Percentiles rank a stretch among this genome's conserved stretches.
These are phyloP conservation scores for Globisporangium polare DNA, from an alignment of 352 stramenopile species.

Conservation along the genomic window DNA sequence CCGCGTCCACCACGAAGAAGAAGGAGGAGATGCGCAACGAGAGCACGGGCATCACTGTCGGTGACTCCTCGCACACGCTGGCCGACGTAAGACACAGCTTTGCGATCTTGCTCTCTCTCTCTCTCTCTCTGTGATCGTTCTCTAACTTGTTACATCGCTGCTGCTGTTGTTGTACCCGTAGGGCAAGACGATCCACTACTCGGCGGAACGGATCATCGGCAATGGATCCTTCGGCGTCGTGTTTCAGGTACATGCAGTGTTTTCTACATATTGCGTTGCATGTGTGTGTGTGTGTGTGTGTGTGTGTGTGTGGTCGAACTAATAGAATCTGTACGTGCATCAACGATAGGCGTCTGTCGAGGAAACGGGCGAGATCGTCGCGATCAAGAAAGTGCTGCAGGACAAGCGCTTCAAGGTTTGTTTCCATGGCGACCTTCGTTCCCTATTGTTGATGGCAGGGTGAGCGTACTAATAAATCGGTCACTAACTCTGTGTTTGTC, in stretches of 20 bases:
- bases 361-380: conserved; percentile 97
- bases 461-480: background rate
- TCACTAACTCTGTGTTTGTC: background rate
- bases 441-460: background rate
- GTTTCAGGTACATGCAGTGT: conserved; percentile 81
- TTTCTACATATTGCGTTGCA: background rate
- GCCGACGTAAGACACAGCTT: conserved; percentile 60
- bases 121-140: background rate
- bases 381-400: conserved; percentile 99
- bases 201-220: conserved; percentile 98
- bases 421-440: background rate
- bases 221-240: conserved; percentile 99
- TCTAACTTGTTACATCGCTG: background rate
- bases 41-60: conserved; percentile 78
- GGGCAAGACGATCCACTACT: conserved; percentile 93
- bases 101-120: background rate
- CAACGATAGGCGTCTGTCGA: conserved; percentile 84
- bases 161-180: conserved; percentile 20
- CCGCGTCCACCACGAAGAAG: conserved; percentile 46
- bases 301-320: too few relatives aligned
- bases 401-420: conserved; percentile 98
- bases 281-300: too few relatives aligned
- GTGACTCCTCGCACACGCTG: conserved; percentile 76
- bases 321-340: background rate
- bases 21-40: conserved; percentile 83